Percentiles rank a stretch among this genome's conserved stretches.
Conservation (phyloP, 2,329 filamentous ascomycete species). For the Xylariaceae sp. region DNA sequence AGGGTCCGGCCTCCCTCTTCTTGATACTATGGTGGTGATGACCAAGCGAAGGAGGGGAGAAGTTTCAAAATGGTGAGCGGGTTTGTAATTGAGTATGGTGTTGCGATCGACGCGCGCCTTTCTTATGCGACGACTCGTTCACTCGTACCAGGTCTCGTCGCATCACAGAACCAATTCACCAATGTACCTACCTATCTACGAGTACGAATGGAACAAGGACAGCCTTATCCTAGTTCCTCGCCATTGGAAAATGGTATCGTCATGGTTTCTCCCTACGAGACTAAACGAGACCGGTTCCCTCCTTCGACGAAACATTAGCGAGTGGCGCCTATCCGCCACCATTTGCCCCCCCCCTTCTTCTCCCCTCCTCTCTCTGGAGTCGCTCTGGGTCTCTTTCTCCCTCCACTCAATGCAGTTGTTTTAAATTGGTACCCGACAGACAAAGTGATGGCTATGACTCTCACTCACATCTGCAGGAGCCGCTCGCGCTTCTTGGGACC, state of each 20-base stretch:
- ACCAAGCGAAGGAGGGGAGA: conserved; percentile 11
- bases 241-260: too few species aligned
- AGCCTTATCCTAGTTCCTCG: conserved; percentile 13
- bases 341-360: neutral
- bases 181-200: too few species aligned
- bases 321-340: conserved; percentile 2
- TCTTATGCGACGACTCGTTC: neutral
- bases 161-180: too few species aligned
- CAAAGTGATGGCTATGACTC: too few species aligned
- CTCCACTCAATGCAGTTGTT: neutral
- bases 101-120: conserved; percentile 3
- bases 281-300: too few species aligned
- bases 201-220: conserved; percentile 7
- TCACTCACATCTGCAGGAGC: neutral
- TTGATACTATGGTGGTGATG: conserved; percentile 8
- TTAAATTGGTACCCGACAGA: neutral
- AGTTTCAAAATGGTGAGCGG: neutral
- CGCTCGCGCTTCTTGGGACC: conserved; percentile 1
- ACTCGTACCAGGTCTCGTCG: too few species aligned
- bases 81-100: neutral
- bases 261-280: too few species aligned
- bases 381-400: too few species aligned
- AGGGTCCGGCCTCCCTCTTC: neutral
- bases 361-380: too few species aligned
- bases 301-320: neutral